Base-by-base conservation (phyloP, 1,284 basidiomycete species). In the Cutaneotrichosporon dermatis region DNA sequence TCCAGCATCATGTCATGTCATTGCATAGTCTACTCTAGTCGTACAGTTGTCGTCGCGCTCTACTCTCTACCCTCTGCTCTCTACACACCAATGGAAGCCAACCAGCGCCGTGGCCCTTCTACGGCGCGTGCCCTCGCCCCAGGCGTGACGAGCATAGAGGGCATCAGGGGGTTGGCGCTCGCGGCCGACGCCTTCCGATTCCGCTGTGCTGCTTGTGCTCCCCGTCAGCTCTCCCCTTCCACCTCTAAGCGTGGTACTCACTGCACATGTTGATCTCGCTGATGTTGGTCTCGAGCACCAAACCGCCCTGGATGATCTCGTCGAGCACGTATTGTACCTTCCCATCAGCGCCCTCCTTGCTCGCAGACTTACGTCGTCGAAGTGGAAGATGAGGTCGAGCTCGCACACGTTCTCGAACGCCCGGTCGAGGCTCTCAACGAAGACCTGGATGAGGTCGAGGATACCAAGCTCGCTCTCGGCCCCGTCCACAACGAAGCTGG, bases 321-420 rank as follows among this genome's bases (percentile, higher is more conserved):
- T 88, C 84, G 49, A 99, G 84, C 51, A 98, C 92, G 66, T 95
- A 89, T 72, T 99, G 93, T 6, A 92, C 92, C 90, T 25, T 92
- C 69, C 1, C 11, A 43, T 52, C 50, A 60, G 44, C n/a, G 25
- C 25, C 25, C 25, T 25, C 1, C 15, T 36, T 13, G 1, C 35
- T 25, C 46, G 37, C 16, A 43, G 25, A 71, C 82, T 44, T 62
- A 92, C 94, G 82, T 98, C 91, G 76, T 99, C 95, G 71, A 97
- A 99, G 79, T 98, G 92, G 77, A 99, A 99, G 59, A 99, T 95
- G 34, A 99, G 83, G 76, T 99, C 96, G 49, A 99, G 82, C 79
- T 99, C 96, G 80, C 96, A 99, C 0, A 99, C 96, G 71, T 98
- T 98, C 80, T 97, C 93, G 73, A 99, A 99, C 33, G 91, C 88